These are phyloP conservation scores for Phytophthora megakarya DNA, from an alignment of 352 stramenopile genomes.

Conservation along the genomic window DNA sequence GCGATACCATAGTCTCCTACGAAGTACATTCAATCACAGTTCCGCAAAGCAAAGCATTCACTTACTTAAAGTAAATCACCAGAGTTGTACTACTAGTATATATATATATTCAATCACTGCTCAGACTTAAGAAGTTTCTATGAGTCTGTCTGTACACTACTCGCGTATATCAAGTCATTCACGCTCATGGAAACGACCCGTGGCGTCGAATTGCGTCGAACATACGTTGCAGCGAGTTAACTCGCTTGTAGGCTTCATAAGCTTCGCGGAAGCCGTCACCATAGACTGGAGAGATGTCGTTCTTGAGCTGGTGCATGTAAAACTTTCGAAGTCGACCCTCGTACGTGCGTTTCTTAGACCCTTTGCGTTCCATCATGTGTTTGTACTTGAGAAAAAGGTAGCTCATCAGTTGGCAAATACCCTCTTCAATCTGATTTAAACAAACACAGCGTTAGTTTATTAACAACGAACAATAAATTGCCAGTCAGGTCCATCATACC, in stretches of 20 bases:
- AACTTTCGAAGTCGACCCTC: conserved; percentile 56
- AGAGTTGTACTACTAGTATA: too few species aligned
- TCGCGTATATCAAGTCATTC: background rate
- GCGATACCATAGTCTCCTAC: too few species aligned
- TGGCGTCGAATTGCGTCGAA: conserved; percentile 64
- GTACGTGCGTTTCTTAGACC: conserved; percentile 45
- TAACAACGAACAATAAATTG: background rate
- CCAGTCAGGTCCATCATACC: conserved; percentile 19
- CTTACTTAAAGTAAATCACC: too few species aligned
- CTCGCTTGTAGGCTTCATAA: conserved; percentile 63
- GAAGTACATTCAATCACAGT: too few species aligned
- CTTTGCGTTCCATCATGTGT: conserved; percentile 51
- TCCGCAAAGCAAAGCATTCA: too few species aligned
- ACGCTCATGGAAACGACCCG: conserved; percentile 45
- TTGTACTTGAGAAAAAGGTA: conserved; percentile 80
- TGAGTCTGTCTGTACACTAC: background rate
- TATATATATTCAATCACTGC: background rate
- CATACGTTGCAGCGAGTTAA: conserved; percentile 67
- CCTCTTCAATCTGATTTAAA: conserved; percentile 49
- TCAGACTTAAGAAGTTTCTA: conserved; percentile 13
- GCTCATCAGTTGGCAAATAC: conserved; percentile 78
- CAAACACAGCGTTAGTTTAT: conserved; percentile 10
- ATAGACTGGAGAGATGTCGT: conserved; percentile 63
- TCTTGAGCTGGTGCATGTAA: conserved; percentile 67
- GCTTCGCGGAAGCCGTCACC: conserved; percentile 71